Evolutionary conservation across 83 land plant species (phyloP).

Genomic region (Diphasiastrum complanatum): DNA sequence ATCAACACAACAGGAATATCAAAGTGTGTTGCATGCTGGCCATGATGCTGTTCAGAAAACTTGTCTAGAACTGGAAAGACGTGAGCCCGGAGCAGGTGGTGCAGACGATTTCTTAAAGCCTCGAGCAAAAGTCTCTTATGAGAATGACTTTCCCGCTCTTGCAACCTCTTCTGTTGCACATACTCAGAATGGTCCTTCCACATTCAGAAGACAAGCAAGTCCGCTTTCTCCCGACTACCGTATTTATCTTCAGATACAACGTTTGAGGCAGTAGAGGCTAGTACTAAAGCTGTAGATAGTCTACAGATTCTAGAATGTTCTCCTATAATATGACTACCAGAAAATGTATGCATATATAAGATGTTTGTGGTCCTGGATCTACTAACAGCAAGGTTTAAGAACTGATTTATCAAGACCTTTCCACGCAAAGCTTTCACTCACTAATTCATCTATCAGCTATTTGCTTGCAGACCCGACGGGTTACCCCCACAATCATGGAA

Average conservation of each 20-base stretch:
- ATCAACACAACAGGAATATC: too few relatives aligned
- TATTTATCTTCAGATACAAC: too few relatives aligned
- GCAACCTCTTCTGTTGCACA: constrained; percentile 9
- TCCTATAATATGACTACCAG: too few relatives aligned
- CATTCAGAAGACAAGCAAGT: constrained; percentile 31
- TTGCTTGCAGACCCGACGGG: constrained; percentile 20
- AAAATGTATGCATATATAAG: too few relatives aligned
- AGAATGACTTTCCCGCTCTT: constrained; percentile 32
- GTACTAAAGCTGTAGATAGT: too few relatives aligned
- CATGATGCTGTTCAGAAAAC: too few relatives aligned
- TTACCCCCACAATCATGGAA: constrained; percentile 31
- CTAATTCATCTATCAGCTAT: not conserved
- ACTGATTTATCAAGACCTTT: not conserved
- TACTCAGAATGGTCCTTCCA: constrained; percentile 7
- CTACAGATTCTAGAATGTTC: too few relatives aligned
- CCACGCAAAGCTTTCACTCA: not conserved
- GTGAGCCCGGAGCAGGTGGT: too few relatives aligned
- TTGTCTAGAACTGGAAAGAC: too few relatives aligned
- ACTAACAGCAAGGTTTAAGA: not conserved
- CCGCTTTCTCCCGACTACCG: not conserved
- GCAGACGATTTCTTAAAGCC: too few relatives aligned
- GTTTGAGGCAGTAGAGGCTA: too few relatives aligned
- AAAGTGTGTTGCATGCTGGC: too few relatives aligned
- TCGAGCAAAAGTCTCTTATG: constrained; percentile 16
- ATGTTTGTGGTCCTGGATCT: not conserved